Conservation (phyloP, 106 monocot species). For the Dendrobium catenatum region DNA sequence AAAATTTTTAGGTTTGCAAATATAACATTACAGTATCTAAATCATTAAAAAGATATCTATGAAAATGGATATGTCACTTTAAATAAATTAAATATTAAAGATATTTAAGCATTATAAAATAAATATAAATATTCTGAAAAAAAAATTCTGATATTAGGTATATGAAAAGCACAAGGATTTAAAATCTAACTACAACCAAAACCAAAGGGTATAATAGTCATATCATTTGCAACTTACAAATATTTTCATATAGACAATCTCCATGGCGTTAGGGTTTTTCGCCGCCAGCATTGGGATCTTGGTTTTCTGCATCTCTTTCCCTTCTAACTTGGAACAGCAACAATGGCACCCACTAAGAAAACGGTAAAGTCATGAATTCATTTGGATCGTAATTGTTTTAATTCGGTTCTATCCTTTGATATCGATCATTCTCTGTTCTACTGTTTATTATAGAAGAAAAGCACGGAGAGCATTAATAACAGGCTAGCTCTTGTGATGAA, state of each 20-base stretch:
- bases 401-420: not conserved
- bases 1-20: too few species aligned
- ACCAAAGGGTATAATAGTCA: not conserved
- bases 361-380: conserved; percentile 22
- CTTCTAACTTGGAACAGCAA: not conserved
- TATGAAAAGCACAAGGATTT: not conserved
- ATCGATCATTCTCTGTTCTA: not conserved
- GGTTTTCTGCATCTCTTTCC: not conserved
- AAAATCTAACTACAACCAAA: not conserved
- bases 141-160: too few species aligned
- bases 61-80: too few species aligned
- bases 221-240: not conserved
- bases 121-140: too few species aligned
- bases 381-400: not conserved
- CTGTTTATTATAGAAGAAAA: conserved; percentile 59
- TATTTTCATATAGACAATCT: not conserved
- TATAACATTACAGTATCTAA: too few species aligned
- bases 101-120: too few species aligned
- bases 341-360: conserved; percentile 39
- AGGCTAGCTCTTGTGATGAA: conserved; percentile 78
- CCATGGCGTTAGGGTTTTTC: not conserved
- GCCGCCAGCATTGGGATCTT: not conserved
- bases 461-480: conserved; percentile 82
- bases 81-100: too few species aligned
- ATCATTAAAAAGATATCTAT: too few species aligned